A percentile compares a stretch with the other conserved stretches of the same genome.
Evolutionary conservation across 1,139 yeast species (phyloP).

Genomic region (Taiozyma sp.): DNA sequence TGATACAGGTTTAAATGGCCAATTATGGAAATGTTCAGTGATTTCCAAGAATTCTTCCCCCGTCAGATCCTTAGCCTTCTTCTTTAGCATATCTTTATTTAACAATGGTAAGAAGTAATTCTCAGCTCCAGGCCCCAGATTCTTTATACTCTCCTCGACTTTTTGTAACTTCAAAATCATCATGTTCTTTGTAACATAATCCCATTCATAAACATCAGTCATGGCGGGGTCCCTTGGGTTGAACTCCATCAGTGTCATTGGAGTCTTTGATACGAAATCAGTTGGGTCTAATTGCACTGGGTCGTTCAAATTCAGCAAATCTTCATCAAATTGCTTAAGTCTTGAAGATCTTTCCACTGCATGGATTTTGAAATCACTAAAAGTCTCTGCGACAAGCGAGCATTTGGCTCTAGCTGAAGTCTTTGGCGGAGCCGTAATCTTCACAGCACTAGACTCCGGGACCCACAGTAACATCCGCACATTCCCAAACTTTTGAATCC

Average conservation of each 20-base stretch:
- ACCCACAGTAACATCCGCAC: slow-evolving; percentile 66
- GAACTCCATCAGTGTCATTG: slow-evolving; percentile 47
- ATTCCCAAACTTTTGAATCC: slow-evolving; percentile 73
- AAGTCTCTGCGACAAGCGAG: slow-evolving; percentile 55
- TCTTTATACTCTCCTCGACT: slow-evolving; percentile 42
- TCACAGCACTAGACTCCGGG: slow-evolving; percentile 53
- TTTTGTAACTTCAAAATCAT: slow-evolving; percentile 48
- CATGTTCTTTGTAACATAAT: slow-evolving; percentile 60
- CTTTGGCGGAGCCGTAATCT: slow-evolving; percentile 49
- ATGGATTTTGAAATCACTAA: slow-evolving; percentile 45
- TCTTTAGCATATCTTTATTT: slow-evolving; percentile 33
- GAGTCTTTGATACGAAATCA: slow-evolving; percentile 16
- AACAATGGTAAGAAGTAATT: slow-evolving; percentile 47
- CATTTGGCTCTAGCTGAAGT: slow-evolving; percentile 46
- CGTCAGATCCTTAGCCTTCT: slow-evolving; percentile 44
- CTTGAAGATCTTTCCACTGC: slow-evolving; percentile 36
- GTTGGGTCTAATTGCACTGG: slow-evolving; percentile 23
- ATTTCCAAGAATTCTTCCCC: slow-evolving; percentile 48
- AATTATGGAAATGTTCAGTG: slow-evolving; percentile 47
- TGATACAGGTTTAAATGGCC: slow-evolving; percentile 85
- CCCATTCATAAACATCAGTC: slow-evolving; percentile 52
- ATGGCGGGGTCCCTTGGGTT: slow-evolving; percentile 40
- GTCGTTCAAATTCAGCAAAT: slow-evolving; percentile 15
- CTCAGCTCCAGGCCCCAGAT: slow-evolving; percentile 78
- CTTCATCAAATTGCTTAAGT: slow-evolving; percentile 14